Base-by-base conservation (phyloP, 768 basidiomycete species). In the Trametes cinnabarina region DNA sequence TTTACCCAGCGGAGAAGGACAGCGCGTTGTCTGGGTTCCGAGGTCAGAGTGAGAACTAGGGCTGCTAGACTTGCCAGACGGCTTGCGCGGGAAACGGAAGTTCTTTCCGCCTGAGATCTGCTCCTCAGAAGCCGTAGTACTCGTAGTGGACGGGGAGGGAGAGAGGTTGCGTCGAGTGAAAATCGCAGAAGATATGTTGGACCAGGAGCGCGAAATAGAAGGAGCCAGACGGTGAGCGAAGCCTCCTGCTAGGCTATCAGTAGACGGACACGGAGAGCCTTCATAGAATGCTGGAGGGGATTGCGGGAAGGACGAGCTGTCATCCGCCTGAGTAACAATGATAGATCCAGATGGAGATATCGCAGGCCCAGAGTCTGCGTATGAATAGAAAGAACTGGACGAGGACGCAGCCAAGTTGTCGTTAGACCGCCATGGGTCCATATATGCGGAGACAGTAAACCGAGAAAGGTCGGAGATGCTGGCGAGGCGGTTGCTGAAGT, bases 401-500 rank as follows among this genome's bases (percentile, higher is more conserved):
- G 51, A 14, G 39, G 60, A 37, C 40, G 40, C 17, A 51, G 23
- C 37, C 10, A 35, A 23, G 4, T 37, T 52, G 15, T 53, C 58
- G 51, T 28, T 32, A 12, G 57, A 60, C 22, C 10, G 46, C 51
- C 52, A 48, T 3, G 50, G 15, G 15, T 41, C 55, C 47, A 39
- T 51, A 25, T 61, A 64, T 9, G 59, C 58, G 17, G 66, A 62
- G 32, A 64, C 23, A 14, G 60, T 62, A 23, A 62, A 57, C 19
- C 41, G 50, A 4, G 66, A 63, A n/a, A 52, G 26, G 47, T 58
- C 55, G 2, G 48, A 55, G 42, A 57, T 48, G 15, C 49, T 53
- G 6, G 60, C 51, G 19, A 61, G 57, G n/a, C 60, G 55, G 26
- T 60, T 62, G 53, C 59, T 50, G 53, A 62, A 60, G 61, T 63